Conservation (phyloP, 2,329 filamentous ascomycete species). For the Zasmidium cellare region DNA sequence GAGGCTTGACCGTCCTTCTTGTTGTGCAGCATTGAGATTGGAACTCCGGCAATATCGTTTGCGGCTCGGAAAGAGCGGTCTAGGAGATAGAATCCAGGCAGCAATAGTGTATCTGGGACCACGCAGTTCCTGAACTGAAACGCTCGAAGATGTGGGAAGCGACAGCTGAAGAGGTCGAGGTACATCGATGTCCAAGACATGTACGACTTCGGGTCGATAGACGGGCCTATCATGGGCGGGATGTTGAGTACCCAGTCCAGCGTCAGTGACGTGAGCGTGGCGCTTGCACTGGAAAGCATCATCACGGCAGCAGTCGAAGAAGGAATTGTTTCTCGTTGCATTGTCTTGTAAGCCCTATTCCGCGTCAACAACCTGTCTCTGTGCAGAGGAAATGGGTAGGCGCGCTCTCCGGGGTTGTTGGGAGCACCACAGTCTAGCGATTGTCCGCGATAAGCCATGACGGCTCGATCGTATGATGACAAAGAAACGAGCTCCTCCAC, state of each 20-base stretch:
- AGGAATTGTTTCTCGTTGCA: conserved; percentile 24
- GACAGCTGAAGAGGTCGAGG: conserved; percentile 34
- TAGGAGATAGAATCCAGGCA: conserved; percentile 38
- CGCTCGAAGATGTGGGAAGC: conserved; percentile 46
- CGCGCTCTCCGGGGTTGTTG: conserved; percentile 8
- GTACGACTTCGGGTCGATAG: conserved; percentile 4
- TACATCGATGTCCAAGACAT: conserved; percentile 27
- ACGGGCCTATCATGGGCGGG: conserved; percentile 3
- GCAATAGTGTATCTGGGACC: conserved; percentile 37
- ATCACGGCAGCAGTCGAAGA: conserved; percentile 20
- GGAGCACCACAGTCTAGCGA: not conserved
- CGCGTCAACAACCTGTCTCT: not conserved
- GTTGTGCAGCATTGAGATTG: too few relatives aligned
- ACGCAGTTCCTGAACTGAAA: conserved; percentile 50
- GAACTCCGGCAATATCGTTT: too few relatives aligned
- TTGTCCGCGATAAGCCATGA: conserved; percentile 3
- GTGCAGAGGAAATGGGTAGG: conserved; percentile 13
- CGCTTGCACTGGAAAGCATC: conserved; percentile 21
- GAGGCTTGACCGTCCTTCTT: too few relatives aligned
- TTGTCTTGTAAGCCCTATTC: conserved; percentile 7
- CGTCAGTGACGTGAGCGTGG: conserved; percentile 35
- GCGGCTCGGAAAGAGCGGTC: conserved; percentile 15
- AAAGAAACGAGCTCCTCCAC: not conserved
- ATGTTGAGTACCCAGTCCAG: conserved; percentile 37
- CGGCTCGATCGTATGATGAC: conserved; percentile 3